A percentile compares a stretch with the other conserved stretches of the same genome.
phyloP scores from a whole-genome alignment of 208 protist genomes.

The Balamuthia mandrillaris region DNA sequence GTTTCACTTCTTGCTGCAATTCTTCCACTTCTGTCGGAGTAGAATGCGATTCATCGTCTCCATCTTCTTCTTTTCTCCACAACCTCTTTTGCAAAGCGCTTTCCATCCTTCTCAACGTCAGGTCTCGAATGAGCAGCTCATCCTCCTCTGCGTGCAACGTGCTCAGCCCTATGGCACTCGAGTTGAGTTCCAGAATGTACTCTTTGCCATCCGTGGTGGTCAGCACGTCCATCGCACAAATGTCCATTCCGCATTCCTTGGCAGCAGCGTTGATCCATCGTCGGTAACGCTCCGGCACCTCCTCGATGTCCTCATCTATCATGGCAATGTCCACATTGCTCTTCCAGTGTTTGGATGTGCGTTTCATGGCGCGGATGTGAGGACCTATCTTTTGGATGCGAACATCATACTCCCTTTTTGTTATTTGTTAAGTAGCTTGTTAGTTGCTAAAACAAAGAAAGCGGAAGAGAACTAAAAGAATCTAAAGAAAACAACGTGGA shows the following conservation, averaged over 20 bases:
- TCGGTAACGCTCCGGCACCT: not conserved
- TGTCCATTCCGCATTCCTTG: not conserved
- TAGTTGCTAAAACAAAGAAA: not conserved
- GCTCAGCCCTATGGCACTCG: not conserved
- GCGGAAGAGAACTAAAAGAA: not conserved
- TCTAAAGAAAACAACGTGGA: not conserved
- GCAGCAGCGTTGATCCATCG: not conserved
- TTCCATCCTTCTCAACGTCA: not conserved
- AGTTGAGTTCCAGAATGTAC: constrained; percentile 6
- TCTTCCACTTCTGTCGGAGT: not conserved
- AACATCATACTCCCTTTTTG: not conserved
- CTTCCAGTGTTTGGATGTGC: not conserved
- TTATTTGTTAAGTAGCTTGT: not conserved
- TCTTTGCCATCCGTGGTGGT: not conserved
- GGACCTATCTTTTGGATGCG: constrained; percentile 8
- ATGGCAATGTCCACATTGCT: not conserved
- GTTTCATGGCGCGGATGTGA: not conserved
- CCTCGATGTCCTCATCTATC: not conserved
- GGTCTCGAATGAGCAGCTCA: not conserved
- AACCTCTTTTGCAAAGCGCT: too few relatives aligned
- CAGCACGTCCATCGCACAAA: not conserved
- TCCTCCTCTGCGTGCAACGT: not conserved
- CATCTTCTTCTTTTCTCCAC: too few relatives aligned
- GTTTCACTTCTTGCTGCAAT: not conserved
- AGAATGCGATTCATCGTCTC: too few relatives aligned